These are phyloP conservation scores for Peronosclerospora sorghi DNA, from an alignment of 352 stramenopile genomes.

Conservation along the genomic window DNA sequence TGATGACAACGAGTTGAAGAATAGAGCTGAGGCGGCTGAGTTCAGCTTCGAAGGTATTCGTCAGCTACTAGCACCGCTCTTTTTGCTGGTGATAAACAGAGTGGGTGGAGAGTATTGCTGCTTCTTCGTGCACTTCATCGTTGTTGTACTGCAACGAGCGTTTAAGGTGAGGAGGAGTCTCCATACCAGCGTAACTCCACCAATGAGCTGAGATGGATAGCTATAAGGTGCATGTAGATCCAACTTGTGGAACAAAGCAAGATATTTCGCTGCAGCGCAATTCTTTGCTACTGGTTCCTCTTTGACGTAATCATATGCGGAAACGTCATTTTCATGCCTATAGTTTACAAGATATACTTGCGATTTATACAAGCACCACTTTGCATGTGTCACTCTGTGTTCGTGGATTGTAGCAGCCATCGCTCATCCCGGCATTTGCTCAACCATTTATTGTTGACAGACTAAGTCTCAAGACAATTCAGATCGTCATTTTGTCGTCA, in stretches of 20 bases:
- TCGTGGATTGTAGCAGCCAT: slow-evolving; percentile 61
- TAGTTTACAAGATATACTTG: slow-evolving; percentile 68
- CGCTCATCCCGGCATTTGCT: slow-evolving; percentile 57
- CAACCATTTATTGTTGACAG: slow-evolving; percentile 52
- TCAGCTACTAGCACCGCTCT: slow-evolving; percentile 41
- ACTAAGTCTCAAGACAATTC: slow-evolving; percentile 66
- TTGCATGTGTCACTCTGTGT: slow-evolving; percentile 48
- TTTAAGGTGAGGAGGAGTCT: slow-evolving; percentile 33
- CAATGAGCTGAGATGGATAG: slow-evolving; percentile 7
- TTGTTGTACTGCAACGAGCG: slow-evolving; percentile 43
- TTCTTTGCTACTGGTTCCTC: slow-evolving; percentile 86
- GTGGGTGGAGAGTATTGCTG: slow-evolving; percentile 48
- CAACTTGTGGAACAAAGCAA: slow-evolving; percentile 25
- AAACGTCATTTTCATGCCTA: slow-evolving; percentile 81
- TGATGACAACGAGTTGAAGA: slow-evolving; percentile 34
- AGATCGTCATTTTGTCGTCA: slow-evolving; percentile 71
- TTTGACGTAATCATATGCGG: slow-evolving; percentile 88
- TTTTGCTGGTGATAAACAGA: slow-evolving; percentile 32
- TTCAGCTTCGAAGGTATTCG: slow-evolving; percentile 62
- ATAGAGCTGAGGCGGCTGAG: slow-evolving; percentile 47
- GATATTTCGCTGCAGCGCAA: slow-evolving; percentile 29
- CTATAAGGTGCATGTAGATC: slow-evolving; percentile 10
- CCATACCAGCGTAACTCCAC: slow-evolving; percentile 3
- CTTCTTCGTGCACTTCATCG: slow-evolving; percentile 41
- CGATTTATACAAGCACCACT: slow-evolving; percentile 40